Conservation (phyloP, 2,329 filamentous ascomycete genomes). For the Lasiodiplodia theobromae region DNA sequence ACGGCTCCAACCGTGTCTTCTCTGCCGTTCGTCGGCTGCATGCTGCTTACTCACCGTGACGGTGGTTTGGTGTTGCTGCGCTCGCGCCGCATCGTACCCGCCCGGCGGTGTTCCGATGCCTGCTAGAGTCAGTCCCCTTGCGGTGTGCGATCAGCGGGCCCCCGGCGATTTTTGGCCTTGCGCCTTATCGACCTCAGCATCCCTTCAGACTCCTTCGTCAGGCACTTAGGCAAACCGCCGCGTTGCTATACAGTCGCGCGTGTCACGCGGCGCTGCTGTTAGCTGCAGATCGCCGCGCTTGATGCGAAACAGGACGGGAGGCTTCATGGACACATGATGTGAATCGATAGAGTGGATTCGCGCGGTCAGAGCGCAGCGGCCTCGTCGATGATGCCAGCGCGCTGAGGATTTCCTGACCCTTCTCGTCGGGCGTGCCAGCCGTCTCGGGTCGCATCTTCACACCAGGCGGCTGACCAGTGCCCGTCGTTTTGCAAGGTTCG, state of each 20-base stretch:
- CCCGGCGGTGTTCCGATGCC: slow-evolving; percentile 19
- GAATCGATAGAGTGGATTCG: slow-evolving; percentile 6
- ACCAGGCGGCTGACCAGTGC: background rate
- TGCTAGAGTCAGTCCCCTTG: slow-evolving; percentile 11
- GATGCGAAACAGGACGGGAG: background rate
- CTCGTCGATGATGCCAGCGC: background rate
- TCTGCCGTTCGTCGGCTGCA: slow-evolving; percentile 9
- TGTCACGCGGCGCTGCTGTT: background rate
- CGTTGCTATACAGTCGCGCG: background rate
- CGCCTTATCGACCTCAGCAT: slow-evolving; percentile 1
- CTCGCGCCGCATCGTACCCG: background rate
- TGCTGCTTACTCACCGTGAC: slow-evolving; percentile 11
- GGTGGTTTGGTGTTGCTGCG: background rate
- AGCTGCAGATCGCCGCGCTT: background rate
- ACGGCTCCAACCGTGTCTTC: background rate
- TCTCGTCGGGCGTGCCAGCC: background rate
- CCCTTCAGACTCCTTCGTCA: background rate
- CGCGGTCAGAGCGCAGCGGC: slow-evolving; percentile 15
- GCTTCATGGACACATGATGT: slow-evolving; percentile 18
- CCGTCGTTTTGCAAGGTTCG: background rate
- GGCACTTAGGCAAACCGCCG: background rate
- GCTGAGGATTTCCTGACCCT: slow-evolving; percentile 7
- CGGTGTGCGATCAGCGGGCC: slow-evolving; percentile 23
- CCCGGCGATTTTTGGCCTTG: slow-evolving; percentile 6
- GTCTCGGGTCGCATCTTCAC: background rate